Evolutionary conservation across 345 rosid genomes (phyloP).

Genomic region (Raphanus sativus): DNA sequence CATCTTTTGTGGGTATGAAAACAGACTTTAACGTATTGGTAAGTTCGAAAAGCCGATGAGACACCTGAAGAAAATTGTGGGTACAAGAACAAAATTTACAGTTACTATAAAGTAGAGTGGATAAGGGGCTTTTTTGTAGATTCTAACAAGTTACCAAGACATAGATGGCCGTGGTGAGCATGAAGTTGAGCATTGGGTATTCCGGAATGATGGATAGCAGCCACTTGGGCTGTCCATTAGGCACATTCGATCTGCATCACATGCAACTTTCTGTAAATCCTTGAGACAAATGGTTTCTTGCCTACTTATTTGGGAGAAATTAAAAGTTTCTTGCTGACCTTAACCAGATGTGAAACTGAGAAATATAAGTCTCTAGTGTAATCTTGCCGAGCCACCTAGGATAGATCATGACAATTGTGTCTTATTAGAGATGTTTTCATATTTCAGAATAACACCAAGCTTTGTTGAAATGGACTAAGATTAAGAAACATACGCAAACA

Average conservation of each 20-base stretch:
- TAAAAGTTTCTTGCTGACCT: constrained; percentile 52
- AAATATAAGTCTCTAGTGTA: constrained; percentile 91
- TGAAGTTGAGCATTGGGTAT: constrained; percentile 88
- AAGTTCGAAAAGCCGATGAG: constrained; percentile 72
- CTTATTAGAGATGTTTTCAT: constrained; percentile 8
- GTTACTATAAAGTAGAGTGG: neutral
- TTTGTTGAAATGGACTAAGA: constrained; percentile 15
- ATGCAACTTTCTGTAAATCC: neutral
- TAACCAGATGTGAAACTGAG: constrained; percentile 97
- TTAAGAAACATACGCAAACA: constrained; percentile 68
- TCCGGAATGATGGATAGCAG: constrained; percentile 84
- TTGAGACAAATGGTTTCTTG: constrained; percentile 3
- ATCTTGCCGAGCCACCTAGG: constrained; percentile 96
- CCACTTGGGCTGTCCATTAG: constrained; percentile 97
- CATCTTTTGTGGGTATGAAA: constrained; percentile 78
- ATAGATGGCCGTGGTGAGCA: constrained; percentile 90
- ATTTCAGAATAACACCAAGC: constrained; percentile 3
- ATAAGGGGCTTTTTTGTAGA: neutral
- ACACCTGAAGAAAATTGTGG: constrained; percentile 53
- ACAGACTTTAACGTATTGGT: constrained; percentile 68
- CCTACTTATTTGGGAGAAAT: constrained; percentile 11
- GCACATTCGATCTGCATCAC: constrained; percentile 61
- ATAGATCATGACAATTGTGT: constrained; percentile 15
- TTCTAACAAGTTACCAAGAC: constrained; percentile 55
- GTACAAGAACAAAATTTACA: constrained; percentile 3